phyloP scores from a whole-genome alignment of 345 rosid genomes.

The Salix brachista region DNA sequence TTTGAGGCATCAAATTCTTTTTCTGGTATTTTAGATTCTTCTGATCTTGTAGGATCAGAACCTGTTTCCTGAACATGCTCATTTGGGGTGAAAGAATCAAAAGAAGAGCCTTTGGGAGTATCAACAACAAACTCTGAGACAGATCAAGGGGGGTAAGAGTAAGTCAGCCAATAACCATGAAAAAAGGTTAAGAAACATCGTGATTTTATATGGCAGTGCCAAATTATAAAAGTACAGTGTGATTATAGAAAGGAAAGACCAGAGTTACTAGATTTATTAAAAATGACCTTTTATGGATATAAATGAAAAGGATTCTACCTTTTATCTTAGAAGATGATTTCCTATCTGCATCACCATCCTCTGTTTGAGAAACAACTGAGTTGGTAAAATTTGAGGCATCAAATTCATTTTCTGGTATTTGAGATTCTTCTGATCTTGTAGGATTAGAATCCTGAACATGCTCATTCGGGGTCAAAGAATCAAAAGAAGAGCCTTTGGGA shows the following conservation, averaged over 20 bases:
- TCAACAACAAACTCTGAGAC: slow-evolving; percentile 15
- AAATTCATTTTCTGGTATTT: slow-evolving; percentile 1
- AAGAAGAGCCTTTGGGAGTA: slow-evolving; percentile 13
- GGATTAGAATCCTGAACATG: slow-evolving; percentile 23
- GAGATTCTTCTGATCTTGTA: slow-evolving; percentile 16
- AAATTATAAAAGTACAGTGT: neutral
- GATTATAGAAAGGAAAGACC: neutral
- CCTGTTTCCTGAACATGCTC: slow-evolving; percentile 22
- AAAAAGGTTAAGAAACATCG: neutral
- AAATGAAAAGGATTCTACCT: slow-evolving; percentile 28
- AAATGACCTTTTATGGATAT: neutral
- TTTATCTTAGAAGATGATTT: slow-evolving; percentile 23
- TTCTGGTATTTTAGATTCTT: slow-evolving; percentile 10
- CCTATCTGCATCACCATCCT: slow-evolving; percentile 11
- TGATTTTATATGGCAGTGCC: neutral
- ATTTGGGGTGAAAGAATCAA: slow-evolving; percentile 15
- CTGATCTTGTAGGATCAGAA: slow-evolving; percentile 14
- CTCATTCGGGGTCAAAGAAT: slow-evolving; percentile 18
- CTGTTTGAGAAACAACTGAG: slow-evolving; percentile 8
- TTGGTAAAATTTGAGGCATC: slow-evolving; percentile 25
- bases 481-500: slow-evolving; percentile 13
- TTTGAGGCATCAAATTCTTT: slow-evolving; percentile 19
- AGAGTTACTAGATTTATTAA: neutral
- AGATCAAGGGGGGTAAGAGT: neutral
- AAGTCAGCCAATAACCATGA: neutral